Evolutionary conservation across 177 flowering plant species (phyloP), one percentile per base, ranked within the genome.

Genomic region (Vitis hybrid): DNA sequence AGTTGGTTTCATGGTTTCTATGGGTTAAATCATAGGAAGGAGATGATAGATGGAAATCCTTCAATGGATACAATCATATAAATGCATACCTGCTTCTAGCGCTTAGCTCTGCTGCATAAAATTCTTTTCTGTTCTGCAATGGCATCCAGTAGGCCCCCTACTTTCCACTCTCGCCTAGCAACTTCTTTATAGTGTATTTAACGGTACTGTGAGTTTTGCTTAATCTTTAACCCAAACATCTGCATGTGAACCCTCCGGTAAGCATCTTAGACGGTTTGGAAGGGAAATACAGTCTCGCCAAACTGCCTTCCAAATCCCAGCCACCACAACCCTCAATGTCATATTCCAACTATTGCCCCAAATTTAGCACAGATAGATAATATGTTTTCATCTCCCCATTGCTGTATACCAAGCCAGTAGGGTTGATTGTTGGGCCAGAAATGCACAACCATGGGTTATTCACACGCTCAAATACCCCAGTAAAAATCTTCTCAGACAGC

Each of bases 391-490:
- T 86, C 79, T 95, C 97, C 24, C 83, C 74, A 56, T 85, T 82
- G 84, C 82, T 85, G 76, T 95, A 93, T 55, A 91, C 64, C 78
- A 82, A 79, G 56, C 99, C 99, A 32, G 97, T 90, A 14, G 99
- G 97, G 72, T 71, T 93, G 40, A 88, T 73, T 48, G 98, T 93
- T 64, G 99, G 99, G 40, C 98, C 98, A 51, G 86, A 91, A 65
- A 95, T 74, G 69, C 86, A 93, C 6, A 95, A 75, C 99, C 99
- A 95, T 18, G 98, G 97, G 51, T 84, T 93, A 14, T 79, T 73
- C 55, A 88, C 86, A 57, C 75, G 73, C 60, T 79, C 79, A 21
- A 95, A 85, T 32, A 71, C 78, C 24, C 63, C 60, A 19, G 49
- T 35, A 10, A 95, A 91, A 19, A 52, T 27, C 72, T 89, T 80